Evolutionary conservation across 108 stramenopile species (phyloP).

Genomic region (Stephanodiscus triporus): DNA sequence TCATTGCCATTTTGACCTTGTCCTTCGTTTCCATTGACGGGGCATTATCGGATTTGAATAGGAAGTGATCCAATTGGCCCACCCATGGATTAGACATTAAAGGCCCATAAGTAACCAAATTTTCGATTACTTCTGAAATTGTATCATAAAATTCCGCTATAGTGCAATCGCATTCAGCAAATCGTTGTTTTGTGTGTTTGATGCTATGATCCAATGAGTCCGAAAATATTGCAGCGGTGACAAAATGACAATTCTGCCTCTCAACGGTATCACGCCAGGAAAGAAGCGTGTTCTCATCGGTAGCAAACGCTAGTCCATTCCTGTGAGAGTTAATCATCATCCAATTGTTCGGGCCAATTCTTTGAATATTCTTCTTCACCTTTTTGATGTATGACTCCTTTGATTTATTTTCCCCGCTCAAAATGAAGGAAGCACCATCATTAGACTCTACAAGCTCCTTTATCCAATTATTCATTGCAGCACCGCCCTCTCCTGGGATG

Average conservation of each 20-base stretch:
- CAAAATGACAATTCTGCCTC: slow-evolving; percentile 29
- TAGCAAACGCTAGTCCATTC: slow-evolving; percentile 14
- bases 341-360: slow-evolving; percentile 28
- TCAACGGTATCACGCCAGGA: slow-evolving; percentile 25
- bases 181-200: slow-evolving; percentile 32
- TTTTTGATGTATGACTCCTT: slow-evolving; percentile 13
- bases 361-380: slow-evolving; percentile 20
- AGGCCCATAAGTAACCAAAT: neutral
- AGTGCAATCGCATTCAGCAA: slow-evolving; percentile 30
- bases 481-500: slow-evolving; percentile 29
- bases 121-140: slow-evolving; percentile 11
- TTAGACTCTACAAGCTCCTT: slow-evolving; percentile 21
- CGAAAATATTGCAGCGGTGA: slow-evolving; percentile 26
- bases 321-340: slow-evolving; percentile 28
- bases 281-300: slow-evolving; percentile 15
- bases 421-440: slow-evolving; percentile 31
- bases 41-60: slow-evolving; percentile 26
- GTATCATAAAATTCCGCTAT: slow-evolving; percentile 21
- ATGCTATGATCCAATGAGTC: slow-evolving; percentile 41
- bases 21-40: slow-evolving; percentile 19
- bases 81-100: slow-evolving; percentile 7
- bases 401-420: slow-evolving; percentile 20
- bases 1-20: slow-evolving; percentile 32
- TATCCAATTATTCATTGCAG: slow-evolving; percentile 34
- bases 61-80: slow-evolving; percentile 51